Base-by-base conservation (phyloP, 345 rosid species). In the Lenwebbia sp. region DNA sequence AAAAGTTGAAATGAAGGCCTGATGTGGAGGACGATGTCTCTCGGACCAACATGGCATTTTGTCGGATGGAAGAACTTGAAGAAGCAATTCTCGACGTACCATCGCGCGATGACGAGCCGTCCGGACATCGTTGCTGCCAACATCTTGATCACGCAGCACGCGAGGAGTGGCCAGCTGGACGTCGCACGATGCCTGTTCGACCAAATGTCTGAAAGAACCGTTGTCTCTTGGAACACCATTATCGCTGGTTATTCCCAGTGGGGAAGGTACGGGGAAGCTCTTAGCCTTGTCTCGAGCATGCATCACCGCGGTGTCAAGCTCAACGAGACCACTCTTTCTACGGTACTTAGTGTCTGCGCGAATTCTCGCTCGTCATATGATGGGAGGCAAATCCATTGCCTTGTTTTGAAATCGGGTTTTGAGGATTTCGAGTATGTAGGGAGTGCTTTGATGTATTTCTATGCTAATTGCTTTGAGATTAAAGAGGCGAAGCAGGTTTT, bases 141-240 rank as follows among this genome's bases (percentile, higher is more conserved):
- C 85, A 86, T 88, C 37, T 76, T 86, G n/a, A 90, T 91, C 1
- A 44, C 65, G 4, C 9, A 26, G 25, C 74, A 49, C 3, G 41
- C 56, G 1, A 86, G 85, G 84, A 86, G 74, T 5, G 93, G 93
- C 62, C 82, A 83, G 17, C 37, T 90, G 37, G 82, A 87, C 84
- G 22, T 74, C 54, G 95, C 94, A 40, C 94, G 93, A 5, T 65
- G 82, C 26, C 60, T 93, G 90, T 92, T 93, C 78, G 94, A 93
- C 84, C 74, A 86, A 90, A 93, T 93, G 95, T 90, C 92, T 7
- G 50, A 25, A 0, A 85, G 93, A 89, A 89, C 93, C 7, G 89
- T 89, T 0, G 91, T 88, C 83, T 92, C 94, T 12, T 90, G 93
- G 93, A 91, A 92, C 89, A 76, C 88, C 85, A 58, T 90, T 92